Evolutionary conservation across 129 eudicot genomes (phyloP).

Genomic region (Scalesia atractyloides): DNA sequence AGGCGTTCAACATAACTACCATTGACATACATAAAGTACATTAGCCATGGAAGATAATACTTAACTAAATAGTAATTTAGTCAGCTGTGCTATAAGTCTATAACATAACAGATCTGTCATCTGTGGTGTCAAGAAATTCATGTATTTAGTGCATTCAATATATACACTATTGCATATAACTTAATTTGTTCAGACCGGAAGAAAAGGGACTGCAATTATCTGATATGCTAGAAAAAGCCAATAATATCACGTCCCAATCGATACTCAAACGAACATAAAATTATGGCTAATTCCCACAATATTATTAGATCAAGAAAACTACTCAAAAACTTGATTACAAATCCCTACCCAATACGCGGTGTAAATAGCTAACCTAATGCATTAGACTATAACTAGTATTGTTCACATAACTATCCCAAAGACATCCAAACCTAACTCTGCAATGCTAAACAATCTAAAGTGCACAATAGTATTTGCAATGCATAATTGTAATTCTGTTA

Average conservation of each 20-base stretch:
- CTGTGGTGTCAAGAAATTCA: slow-evolving; percentile 10
- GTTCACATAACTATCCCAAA: too few relatives aligned
- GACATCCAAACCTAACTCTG: too few relatives aligned
- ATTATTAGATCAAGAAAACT: too few relatives aligned
- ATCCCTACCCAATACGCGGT: too few relatives aligned
- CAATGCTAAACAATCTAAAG: background rate
- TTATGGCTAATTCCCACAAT: too few relatives aligned
- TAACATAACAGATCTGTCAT: slow-evolving; percentile 5
- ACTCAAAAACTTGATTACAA: too few relatives aligned
- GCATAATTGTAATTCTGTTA: background rate
- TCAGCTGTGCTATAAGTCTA: slow-evolving; percentile 16
- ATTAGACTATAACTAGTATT: too few relatives aligned
- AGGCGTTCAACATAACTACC: slow-evolving; percentile 90
- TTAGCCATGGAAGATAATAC: slow-evolving; percentile 16
- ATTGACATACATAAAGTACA: slow-evolving; percentile 18
- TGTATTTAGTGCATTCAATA: slow-evolving; percentile 1
- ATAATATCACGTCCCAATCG: background rate
- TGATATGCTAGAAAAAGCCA: background rate
- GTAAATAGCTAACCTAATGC: too few relatives aligned
- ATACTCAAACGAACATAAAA: too few relatives aligned
- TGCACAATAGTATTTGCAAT: slow-evolving; percentile 10
- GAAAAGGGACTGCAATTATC: slow-evolving; percentile 2
- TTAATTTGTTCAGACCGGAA: background rate
- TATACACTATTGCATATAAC: slow-evolving; percentile 5
- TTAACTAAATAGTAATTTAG: background rate